Conservation (phyloP, 2,329 filamentous ascomycete genomes). For the Chalaropsis thielavioides region DNA sequence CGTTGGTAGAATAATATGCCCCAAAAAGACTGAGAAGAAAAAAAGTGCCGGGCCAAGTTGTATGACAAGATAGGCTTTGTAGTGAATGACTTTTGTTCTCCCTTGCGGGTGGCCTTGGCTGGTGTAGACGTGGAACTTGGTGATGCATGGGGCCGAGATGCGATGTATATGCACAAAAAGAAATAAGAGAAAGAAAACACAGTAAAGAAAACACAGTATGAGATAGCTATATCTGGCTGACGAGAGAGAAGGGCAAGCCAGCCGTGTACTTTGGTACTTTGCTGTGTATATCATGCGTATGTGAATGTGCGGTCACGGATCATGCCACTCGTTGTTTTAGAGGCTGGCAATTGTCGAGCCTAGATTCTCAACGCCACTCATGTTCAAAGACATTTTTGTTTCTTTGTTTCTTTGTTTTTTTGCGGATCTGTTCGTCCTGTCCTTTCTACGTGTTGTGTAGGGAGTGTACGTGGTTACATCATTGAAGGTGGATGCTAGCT, state of each 20-base stretch:
- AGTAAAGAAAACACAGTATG: background rate
- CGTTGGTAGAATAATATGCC: background rate
- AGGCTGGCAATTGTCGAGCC: no score
- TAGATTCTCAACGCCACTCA: no score
- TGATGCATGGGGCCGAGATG: background rate
- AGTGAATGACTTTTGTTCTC: background rate
- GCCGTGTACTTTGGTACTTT: background rate
- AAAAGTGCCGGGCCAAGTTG: background rate
- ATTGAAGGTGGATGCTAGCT: no score
- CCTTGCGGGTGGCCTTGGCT: background rate
- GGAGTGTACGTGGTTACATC: no score
- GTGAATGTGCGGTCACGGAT: background rate
- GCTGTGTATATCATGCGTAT: no score
- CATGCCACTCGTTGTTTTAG: no score
- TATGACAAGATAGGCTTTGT: background rate
- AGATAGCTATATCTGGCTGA: background rate
- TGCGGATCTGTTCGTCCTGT: no score
- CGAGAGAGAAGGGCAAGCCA: background rate
- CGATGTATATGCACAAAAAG: background rate
- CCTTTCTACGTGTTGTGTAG: no score
- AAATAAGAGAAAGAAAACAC: no score
- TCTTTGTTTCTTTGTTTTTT: no score
- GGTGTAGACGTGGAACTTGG: background rate
- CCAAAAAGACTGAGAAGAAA: background rate
- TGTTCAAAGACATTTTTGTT: no score